Evolutionary conservation across 116 monocot species (phyloP).

Genomic region (Thalassia testudinum): DNA sequence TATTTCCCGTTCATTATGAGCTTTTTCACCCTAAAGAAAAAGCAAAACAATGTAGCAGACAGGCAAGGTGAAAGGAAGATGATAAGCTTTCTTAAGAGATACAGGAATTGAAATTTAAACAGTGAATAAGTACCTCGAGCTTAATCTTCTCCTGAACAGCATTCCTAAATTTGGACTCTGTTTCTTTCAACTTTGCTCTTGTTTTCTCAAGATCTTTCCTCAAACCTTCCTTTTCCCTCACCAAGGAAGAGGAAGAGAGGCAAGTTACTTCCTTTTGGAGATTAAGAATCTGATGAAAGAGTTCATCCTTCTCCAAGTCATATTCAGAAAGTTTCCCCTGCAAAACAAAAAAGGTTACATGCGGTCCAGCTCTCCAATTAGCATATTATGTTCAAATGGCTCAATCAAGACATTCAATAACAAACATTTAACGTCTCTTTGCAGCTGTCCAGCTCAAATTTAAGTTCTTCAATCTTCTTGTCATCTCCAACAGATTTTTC

Average conservation of each 20-base stretch:
- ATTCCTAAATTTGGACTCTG: conserved; percentile 78
- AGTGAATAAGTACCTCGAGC: conserved; percentile 49
- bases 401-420: background rate
- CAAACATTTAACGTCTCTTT: conserved; percentile 48
- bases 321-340: conserved; percentile 27
- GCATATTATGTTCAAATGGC: no score
- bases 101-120: background rate
- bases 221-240: conserved; percentile 59
- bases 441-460: conserved; percentile 11
- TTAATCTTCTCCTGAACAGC: conserved; percentile 68
- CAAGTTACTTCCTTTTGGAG: conserved; percentile 58
- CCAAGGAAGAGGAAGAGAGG: conserved; percentile 44
- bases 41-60: background rate
- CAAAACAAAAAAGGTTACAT: background rate
- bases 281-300: conserved; percentile 31
- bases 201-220: conserved; percentile 75
- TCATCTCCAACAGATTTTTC: conserved; percentile 15
- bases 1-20: conserved; percentile 51
- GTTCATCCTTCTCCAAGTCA: conserved; percentile 70
- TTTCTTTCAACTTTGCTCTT: conserved; percentile 73
- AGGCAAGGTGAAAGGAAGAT: background rate
- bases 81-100: background rate
- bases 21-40: conserved; percentile 61
- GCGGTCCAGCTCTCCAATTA: background rate
- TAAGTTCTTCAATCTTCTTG: conserved; percentile 35